phyloP scores from a whole-genome alignment of 2,329 filamentous ascomycete genomes.

The Leptoxyphium fumago region DNA sequence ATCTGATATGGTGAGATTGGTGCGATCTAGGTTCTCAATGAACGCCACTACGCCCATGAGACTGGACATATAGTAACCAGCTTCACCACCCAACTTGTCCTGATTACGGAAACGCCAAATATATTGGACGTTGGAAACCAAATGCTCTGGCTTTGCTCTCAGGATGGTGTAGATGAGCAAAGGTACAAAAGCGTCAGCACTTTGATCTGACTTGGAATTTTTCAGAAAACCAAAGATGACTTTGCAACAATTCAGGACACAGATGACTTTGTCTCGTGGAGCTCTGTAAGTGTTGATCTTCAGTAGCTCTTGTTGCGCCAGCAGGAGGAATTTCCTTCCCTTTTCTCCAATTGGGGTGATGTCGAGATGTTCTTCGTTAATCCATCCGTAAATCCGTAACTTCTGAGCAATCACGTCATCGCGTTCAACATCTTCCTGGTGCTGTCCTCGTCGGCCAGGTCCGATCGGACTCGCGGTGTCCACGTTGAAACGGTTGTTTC shows the following conservation, averaged over 20 bases:
- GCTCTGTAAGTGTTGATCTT: constrained; percentile 96
- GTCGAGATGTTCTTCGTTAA: constrained; percentile 83
- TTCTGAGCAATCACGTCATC: constrained; percentile 95
- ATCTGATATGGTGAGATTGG: constrained; percentile 80
- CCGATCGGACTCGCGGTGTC: constrained; percentile 36
- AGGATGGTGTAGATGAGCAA: constrained; percentile 91
- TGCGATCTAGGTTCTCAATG: constrained; percentile 89
- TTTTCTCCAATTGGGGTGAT: constrained; percentile 75
- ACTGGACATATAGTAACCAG: constrained; percentile 93
- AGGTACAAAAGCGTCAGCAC: constrained; percentile 90
- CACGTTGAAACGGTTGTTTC: constrained; percentile 35
- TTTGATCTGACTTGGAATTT: constrained; percentile 84
- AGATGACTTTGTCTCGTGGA: constrained; percentile 97
- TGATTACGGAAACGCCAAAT: constrained; percentile 94
- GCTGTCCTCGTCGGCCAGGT: constrained; percentile 79
- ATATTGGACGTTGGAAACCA: constrained; percentile 96
- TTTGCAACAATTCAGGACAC: constrained; percentile 96
- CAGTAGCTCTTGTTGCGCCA: constrained; percentile 85
- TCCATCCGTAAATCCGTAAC: constrained; percentile 92
- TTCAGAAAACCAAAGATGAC: constrained; percentile 93
- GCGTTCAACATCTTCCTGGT: constrained; percentile 93
- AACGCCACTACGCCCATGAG: constrained; percentile 92
- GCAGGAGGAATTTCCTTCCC: constrained; percentile 69
- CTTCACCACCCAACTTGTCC: constrained; percentile 93
- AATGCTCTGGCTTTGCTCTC: constrained; percentile 83